phyloP scores from a whole-genome alignment of 257 asterid genomes.

The Solanum appendiculatum region DNA sequence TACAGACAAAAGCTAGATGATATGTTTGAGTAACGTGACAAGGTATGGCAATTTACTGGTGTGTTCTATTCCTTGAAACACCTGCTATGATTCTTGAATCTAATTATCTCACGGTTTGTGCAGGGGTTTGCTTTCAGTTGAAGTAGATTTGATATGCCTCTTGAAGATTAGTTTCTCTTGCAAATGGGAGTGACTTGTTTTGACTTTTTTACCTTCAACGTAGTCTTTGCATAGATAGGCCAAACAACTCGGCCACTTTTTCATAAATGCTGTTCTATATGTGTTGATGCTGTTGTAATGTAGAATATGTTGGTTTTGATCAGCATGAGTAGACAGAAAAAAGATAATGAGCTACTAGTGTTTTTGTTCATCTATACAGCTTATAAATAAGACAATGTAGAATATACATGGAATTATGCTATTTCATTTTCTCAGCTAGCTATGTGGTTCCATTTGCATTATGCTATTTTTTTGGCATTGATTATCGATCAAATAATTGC shows the following conservation, averaged over 20 bases:
- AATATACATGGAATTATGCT: background rate
- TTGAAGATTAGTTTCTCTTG: background rate
- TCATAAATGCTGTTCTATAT: background rate
- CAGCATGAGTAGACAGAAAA: background rate
- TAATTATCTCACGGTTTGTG: background rate
- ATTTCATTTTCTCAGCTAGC: background rate
- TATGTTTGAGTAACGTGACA: conserved; percentile 25
- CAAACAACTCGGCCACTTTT: background rate
- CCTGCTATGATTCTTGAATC: background rate
- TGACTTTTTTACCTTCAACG: background rate
- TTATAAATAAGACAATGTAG: background rate
- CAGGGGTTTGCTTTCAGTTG: background rate
- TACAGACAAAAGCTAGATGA: conserved; percentile 88
- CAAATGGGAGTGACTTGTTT: background rate
- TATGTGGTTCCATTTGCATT: background rate
- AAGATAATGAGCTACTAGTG: background rate
- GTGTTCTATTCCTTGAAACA: background rate
- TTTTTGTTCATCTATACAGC: background rate
- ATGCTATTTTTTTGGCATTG: background rate
- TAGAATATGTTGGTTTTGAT: background rate
- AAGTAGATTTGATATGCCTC: background rate
- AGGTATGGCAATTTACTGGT: background rate
- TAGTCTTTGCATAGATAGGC: background rate
- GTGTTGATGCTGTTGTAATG: background rate
- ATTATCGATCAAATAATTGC: background rate